A percentile compares a stretch with the other conserved stretches of the same genome.
phyloP scores from a whole-genome alignment of 208 protist genomes.

The Leishmania martiniquensis region DNA sequence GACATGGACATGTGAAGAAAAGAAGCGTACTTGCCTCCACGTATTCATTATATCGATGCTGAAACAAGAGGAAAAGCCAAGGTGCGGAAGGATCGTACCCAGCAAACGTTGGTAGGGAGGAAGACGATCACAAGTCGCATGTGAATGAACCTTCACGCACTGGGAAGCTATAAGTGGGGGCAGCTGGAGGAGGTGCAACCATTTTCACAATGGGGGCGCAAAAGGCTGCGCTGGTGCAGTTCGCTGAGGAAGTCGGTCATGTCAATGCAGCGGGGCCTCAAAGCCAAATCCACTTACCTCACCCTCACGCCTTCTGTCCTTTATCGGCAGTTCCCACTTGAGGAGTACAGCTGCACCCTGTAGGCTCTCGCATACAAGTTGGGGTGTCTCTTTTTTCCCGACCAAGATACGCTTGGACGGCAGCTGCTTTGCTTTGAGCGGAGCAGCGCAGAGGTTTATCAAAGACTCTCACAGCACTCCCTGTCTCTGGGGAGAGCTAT shows the following conservation, averaged over 20 bases:
- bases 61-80: background rate
- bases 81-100: background rate
- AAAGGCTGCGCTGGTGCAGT: background rate
- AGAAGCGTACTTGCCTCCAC: background rate
- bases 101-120: background rate
- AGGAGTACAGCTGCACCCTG: background rate
- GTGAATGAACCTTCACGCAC: background rate
- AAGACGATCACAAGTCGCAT: background rate
- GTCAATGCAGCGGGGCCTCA: background rate
- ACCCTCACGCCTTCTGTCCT: background rate
- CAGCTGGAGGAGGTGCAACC: background rate
- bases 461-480: background rate
- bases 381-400: background rate
- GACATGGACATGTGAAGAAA: background rate
- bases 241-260: background rate
- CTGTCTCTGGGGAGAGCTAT: background rate
- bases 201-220: background rate
- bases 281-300: too few relatives aligned
- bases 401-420: background rate
- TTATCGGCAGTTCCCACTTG: background rate
- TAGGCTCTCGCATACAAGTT: background rate
- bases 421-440: background rate
- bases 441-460: background rate
- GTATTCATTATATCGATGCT: background rate
- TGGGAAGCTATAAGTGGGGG: background rate